Evolutionary conservation across 2,329 filamentous ascomycete genomes (phyloP).

Genomic region (Aspergillus calidoustus): DNA sequence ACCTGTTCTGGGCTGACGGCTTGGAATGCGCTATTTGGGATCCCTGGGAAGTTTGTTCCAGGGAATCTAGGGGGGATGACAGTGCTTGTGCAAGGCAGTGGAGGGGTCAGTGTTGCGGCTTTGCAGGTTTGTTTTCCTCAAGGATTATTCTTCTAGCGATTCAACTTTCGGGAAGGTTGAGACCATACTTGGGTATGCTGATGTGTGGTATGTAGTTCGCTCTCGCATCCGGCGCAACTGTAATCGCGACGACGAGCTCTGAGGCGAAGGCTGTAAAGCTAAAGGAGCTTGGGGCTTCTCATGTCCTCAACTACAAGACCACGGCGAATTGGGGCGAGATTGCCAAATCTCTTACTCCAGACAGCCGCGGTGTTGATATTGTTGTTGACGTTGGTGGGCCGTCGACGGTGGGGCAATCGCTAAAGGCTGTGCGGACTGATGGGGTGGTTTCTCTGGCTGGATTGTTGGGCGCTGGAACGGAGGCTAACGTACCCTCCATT

Average conservation of each 20-base stretch:
- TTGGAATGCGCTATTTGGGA: constrained; percentile 59
- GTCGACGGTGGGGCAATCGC: constrained; percentile 53
- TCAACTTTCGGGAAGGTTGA: background rate
- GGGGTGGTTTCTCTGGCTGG: constrained; percentile 59
- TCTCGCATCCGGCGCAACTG: constrained; percentile 56
- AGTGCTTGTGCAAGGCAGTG: constrained; percentile 59
- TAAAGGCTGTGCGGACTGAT: constrained; percentile 51
- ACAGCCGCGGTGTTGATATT: constrained; percentile 55
- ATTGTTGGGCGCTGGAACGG: constrained; percentile 52
- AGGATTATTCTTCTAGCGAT: background rate
- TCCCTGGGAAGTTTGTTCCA: constrained; percentile 35
- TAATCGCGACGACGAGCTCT: constrained; percentile 63
- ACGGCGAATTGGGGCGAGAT: constrained; percentile 59
- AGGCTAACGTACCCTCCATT: constrained; percentile 33
- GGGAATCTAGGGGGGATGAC: constrained; percentile 38
- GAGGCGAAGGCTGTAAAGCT: constrained; percentile 55
- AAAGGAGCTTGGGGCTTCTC: constrained; percentile 58
- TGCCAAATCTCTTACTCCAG: constrained; percentile 55
- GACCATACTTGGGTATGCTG: background rate
- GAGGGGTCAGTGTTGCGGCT: constrained; percentile 58
- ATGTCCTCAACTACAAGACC: constrained; percentile 62
- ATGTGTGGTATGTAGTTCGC: constrained; percentile 30
- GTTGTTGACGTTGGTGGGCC: constrained; percentile 63
- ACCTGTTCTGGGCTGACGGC: constrained; percentile 53
- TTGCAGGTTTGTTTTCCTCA: constrained; percentile 42